Evolutionary conservation across 2,329 filamentous ascomycete genomes (phyloP).

Genomic region (Sarocladiaceae sp.): DNA sequence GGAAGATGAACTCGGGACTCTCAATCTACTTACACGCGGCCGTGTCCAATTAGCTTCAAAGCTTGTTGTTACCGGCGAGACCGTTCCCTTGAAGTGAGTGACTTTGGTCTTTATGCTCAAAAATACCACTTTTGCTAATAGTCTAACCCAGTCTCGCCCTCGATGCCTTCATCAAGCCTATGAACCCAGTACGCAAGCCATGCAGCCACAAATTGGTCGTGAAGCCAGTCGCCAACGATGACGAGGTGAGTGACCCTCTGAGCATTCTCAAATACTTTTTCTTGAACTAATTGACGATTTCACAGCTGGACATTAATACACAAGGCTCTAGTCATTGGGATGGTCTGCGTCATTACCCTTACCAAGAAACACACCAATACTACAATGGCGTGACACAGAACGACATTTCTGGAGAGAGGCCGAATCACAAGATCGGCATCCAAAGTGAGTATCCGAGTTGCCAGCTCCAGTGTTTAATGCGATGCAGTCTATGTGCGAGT

Average conservation of each 20-base stretch:
- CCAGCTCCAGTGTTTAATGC: too few species aligned
- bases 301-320: conserved; percentile 12
- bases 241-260: not conserved
- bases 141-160: not conserved
- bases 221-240: not conserved
- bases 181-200: not conserved
- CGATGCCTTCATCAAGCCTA: not conserved
- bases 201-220: not conserved
- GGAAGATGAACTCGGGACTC: conserved; percentile 11
- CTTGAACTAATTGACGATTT: too few species aligned
- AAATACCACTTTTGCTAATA: not conserved
- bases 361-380: conserved; percentile 12
- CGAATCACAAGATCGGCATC: conserved; percentile 5
- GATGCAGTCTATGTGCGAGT: too few species aligned
- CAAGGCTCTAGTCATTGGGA: conserved; percentile 15
- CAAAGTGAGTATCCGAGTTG: conserved; percentile 12
- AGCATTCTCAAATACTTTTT: too few species aligned
- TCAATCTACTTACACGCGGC: conserved; percentile 10
- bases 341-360: conserved; percentile 12
- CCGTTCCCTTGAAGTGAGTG: not conserved
- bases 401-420: conserved; percentile 6
- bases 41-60: not conserved
- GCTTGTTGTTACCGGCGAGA: not conserved
- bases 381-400: conserved; percentile 13
- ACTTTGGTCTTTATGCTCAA: not conserved